These are phyloP conservation scores for Neckera pumila DNA, from an alignment of 225 moss, liverwort and hornwort species.

Conservation along the genomic window DNA sequence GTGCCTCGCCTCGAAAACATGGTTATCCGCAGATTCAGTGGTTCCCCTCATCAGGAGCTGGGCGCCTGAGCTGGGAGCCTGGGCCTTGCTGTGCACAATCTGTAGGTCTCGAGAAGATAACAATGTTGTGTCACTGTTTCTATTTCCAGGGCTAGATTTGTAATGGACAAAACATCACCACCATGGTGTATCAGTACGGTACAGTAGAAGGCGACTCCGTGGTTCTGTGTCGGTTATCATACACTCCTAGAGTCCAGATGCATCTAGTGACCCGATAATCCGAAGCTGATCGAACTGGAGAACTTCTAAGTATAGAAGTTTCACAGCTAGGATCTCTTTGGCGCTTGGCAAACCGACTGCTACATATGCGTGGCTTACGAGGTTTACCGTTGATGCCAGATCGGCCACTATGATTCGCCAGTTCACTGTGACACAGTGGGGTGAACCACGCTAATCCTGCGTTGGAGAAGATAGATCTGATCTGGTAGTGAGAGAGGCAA, in stretches of 20 bases:
- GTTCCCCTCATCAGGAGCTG: background rate
- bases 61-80: background rate
- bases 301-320: background rate
- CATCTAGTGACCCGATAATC: background rate
- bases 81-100: background rate
- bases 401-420: background rate
- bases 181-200: background rate
- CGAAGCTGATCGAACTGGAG: background rate
- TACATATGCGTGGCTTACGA: background rate
- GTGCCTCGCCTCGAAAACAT: background rate
- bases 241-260: background rate
- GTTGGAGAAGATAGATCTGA: background rate
- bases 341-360: background rate
- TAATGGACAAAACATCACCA: background rate
- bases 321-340: background rate
- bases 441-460: background rate
- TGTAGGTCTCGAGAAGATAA: background rate
- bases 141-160: background rate
- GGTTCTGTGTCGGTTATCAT: background rate
- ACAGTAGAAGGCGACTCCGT: background rate
- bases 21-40: background rate
- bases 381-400: background rate
- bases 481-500: background rate
- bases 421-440: background rate
- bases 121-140: background rate